Conservation (phyloP, 306 rosid species). For the Trichosanthes cucumerina region DNA sequence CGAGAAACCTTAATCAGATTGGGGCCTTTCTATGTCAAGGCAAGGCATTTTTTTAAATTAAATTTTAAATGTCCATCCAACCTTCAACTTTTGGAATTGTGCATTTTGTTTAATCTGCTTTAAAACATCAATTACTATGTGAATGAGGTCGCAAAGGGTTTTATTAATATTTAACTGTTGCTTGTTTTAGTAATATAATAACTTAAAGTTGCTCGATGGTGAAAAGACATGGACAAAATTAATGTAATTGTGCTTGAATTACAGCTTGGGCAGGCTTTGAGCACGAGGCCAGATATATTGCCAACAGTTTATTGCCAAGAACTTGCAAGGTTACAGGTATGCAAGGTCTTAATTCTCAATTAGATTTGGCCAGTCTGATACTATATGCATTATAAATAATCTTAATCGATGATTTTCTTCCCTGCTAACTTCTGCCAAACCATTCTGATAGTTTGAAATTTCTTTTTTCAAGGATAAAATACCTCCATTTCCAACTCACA, state of each 20-base stretch:
- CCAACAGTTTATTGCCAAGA: slow-evolving; percentile 81
- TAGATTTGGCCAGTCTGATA: not conserved
- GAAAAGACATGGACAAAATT: slow-evolving; percentile 1
- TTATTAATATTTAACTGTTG: not conserved
- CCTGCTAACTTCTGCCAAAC: not conserved
- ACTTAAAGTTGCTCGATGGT: not conserved
- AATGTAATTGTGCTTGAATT: slow-evolving; percentile 22
- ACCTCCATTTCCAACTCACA: slow-evolving; percentile 78
- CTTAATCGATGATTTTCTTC: not conserved
- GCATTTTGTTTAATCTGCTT: not conserved
- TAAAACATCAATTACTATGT: not conserved
- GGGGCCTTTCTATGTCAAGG: slow-evolving; percentile 98
- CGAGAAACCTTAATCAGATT: slow-evolving; percentile 81
- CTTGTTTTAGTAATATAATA: not conserved
- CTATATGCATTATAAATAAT: not conserved
- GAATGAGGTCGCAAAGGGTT: not conserved
- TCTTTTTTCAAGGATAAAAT: slow-evolving; percentile 57
- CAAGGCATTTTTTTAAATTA: too few species aligned
- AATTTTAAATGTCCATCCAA: slow-evolving; percentile 12
- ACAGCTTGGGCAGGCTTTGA: slow-evolving; percentile 97
- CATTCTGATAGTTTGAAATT: not conserved
- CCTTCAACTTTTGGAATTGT: not conserved
- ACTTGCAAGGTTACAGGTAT: slow-evolving; percentile 81
- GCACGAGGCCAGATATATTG: slow-evolving; percentile 90
- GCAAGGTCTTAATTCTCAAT: not conserved